These are phyloP conservation scores for Croton setiger DNA, from an alignment of 441 rosid genomes.

Conservation along the genomic window DNA sequence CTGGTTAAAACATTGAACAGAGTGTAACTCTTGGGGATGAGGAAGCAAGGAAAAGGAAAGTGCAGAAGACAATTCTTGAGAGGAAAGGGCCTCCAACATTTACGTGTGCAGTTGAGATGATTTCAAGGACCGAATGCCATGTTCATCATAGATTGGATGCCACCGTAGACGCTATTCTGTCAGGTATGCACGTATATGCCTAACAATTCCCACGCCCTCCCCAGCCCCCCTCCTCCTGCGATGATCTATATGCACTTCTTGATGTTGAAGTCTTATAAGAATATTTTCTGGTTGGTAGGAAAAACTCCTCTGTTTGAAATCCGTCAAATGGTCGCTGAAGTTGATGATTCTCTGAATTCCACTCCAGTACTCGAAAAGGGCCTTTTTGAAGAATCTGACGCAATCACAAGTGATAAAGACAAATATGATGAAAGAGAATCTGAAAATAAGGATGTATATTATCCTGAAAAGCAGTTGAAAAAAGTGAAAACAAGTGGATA, in stretches of 20 bases:
- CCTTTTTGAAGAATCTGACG: slow-evolving; percentile 39
- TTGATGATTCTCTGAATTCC: slow-evolving; percentile 37
- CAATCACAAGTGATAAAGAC: slow-evolving; percentile 27
- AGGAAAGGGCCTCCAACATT: slow-evolving; percentile 89
- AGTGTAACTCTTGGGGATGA: slow-evolving; percentile 97
- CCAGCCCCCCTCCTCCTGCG: too few relatives aligned
- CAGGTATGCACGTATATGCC: slow-evolving; percentile 41
- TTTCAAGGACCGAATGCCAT: slow-evolving; percentile 73
- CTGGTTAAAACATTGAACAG: slow-evolving; percentile 37
- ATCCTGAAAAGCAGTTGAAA: slow-evolving; percentile 30
- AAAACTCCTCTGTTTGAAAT: slow-evolving; percentile 73
- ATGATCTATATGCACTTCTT: background rate
- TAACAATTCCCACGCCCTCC: too few relatives aligned
- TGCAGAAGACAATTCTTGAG: slow-evolving; percentile 94
- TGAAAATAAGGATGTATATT: slow-evolving; percentile 53
- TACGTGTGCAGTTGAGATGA: slow-evolving; percentile 87
- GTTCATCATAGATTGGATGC: slow-evolving; percentile 84
- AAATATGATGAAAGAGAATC: slow-evolving; percentile 33
- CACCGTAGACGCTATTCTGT: slow-evolving; percentile 84
- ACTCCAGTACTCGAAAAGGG: slow-evolving; percentile 30
- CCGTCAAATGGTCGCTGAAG: slow-evolving; percentile 57
- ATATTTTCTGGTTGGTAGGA: slow-evolving; percentile 40
- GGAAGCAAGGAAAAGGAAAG: slow-evolving; percentile 88
- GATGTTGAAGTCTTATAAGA: slow-evolving; percentile 6
- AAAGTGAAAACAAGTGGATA: slow-evolving; percentile 32